Conservation (phyloP, 495 filamentous ascomycete species). For the Neurospora sp. region DNA sequence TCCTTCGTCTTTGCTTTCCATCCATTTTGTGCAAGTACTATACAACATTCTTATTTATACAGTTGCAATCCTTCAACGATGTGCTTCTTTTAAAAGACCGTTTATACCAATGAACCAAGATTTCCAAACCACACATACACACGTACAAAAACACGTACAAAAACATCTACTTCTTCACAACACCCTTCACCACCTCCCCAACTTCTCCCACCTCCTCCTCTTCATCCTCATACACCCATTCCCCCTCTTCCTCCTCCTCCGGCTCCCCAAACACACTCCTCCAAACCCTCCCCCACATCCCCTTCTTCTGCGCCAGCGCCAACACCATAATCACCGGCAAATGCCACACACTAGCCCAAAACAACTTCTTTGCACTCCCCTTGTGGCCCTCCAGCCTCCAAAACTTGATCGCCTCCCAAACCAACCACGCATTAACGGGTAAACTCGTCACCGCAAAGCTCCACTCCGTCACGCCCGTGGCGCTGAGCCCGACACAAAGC, state of each 20-base stretch:
- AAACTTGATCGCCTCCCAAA: constrained; percentile 70
- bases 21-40: background rate
- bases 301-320: constrained; percentile 90
- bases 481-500: constrained; percentile 74
- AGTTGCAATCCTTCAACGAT: background rate
- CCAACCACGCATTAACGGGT: constrained; percentile 80
- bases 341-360: constrained; percentile 98
- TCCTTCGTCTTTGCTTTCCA: background rate
- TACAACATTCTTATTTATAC: background rate
- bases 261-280: constrained; percentile 50
- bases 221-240: constrained; percentile 34
- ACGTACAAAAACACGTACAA: background rate
- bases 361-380: constrained; percentile 75
- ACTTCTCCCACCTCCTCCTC: constrained; percentile 23
- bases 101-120: background rate
- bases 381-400: constrained; percentile 68
- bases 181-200: constrained; percentile 7
- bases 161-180: background rate
- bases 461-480: constrained; percentile 73
- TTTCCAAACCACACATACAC: background rate
- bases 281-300: constrained; percentile 82
- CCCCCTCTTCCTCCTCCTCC: constrained; percentile 36
- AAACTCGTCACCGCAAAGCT: constrained; percentile 74
- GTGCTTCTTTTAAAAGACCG: background rate
- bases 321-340: constrained; percentile 82